These are phyloP conservation scores for Ganoderma multipileum DNA, from an alignment of 1,284 basidiomycete genomes.

Conservation along the genomic window DNA sequence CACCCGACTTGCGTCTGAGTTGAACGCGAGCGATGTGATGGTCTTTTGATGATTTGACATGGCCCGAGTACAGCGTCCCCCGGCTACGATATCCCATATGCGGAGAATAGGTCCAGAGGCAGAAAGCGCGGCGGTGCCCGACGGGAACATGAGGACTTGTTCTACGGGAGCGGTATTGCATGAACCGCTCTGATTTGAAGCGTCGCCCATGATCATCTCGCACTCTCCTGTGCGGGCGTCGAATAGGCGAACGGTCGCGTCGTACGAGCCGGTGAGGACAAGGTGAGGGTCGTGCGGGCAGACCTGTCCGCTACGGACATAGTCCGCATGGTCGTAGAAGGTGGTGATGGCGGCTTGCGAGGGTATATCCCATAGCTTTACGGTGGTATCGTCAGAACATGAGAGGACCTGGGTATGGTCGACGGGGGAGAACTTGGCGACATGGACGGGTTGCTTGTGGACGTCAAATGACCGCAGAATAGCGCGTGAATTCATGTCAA, in stretches of 20 bases:
- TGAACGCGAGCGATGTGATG: conserved; percentile 88
- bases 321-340: conserved; percentile 90
- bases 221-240: conserved; percentile 84
- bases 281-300: conserved; percentile 85
- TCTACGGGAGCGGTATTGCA: conserved; percentile 80
- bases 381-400: conserved; percentile 96
- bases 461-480: conserved; percentile 92
- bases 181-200: conserved; percentile 45
- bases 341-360: conserved; percentile 84
- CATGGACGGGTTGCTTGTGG: conserved; percentile 95
- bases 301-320: conserved; percentile 92
- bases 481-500: conserved; percentile 94
- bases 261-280: conserved; percentile 94
- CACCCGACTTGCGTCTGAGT: conserved; percentile 77
- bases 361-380: conserved; percentile 95
- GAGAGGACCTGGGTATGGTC: conserved; percentile 88
- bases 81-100: conserved; percentile 95
- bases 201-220: conserved; percentile 82
- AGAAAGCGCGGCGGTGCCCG: conserved; percentile 86
- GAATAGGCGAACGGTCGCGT: conserved; percentile 90
- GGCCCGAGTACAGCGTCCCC: conserved; percentile 87
- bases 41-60: conserved; percentile 99
- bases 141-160: conserved; percentile 93
- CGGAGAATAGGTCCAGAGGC: conserved; percentile 93
- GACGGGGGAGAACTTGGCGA: conserved; percentile 89